These are phyloP conservation scores for Trichocladium antarcticum DNA, from an alignment of 495 filamentous ascomycete species.

Conservation along the genomic window DNA sequence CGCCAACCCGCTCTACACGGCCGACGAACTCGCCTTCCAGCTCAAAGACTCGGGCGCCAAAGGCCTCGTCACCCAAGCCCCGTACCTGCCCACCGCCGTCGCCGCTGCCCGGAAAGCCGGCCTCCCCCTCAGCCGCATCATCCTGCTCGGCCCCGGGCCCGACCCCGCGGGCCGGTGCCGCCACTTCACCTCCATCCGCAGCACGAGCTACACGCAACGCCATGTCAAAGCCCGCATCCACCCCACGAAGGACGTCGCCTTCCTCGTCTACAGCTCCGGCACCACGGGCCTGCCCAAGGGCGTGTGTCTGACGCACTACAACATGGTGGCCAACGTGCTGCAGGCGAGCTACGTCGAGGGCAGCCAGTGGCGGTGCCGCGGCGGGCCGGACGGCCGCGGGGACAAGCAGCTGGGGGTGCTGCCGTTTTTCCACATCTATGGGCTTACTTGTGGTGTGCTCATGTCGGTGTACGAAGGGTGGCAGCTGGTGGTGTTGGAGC, in stretches of 20 bases:
- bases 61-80: slow-evolving; percentile 57
- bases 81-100: slow-evolving; percentile 48
- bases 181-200: slow-evolving; percentile 65
- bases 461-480: slow-evolving; percentile 52
- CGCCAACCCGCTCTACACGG: slow-evolving; percentile 80
- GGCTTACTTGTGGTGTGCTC: slow-evolving; percentile 30
- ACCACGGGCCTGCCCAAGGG: slow-evolving; percentile 90
- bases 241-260: slow-evolving; percentile 50
- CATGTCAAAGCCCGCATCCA: slow-evolving; percentile 29
- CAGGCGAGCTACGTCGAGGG: slow-evolving; percentile 48
- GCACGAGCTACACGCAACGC: slow-evolving; percentile 24
- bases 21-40: slow-evolving; percentile 79
- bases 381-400: slow-evolving; percentile 49
- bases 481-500: slow-evolving; percentile 61
- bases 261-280: slow-evolving; percentile 75
- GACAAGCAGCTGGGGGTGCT: slow-evolving; percentile 69
- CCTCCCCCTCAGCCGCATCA: slow-evolving; percentile 54
- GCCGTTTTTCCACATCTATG: slow-evolving; percentile 90
- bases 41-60: slow-evolving; percentile 71
- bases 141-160: slow-evolving; percentile 65
- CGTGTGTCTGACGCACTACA: slow-evolving; percentile 76
- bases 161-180: slow-evolving; percentile 50
- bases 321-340: slow-evolving; percentile 61
- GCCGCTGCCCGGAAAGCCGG: slow-evolving; percentile 59
- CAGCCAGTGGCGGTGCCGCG: slow-evolving; percentile 47